A percentile compares a stretch with the other conserved stretches of the same genome.
Conservation (phyloP, 106 monocot genomes). For the Dendrobium huoshanense region DNA sequence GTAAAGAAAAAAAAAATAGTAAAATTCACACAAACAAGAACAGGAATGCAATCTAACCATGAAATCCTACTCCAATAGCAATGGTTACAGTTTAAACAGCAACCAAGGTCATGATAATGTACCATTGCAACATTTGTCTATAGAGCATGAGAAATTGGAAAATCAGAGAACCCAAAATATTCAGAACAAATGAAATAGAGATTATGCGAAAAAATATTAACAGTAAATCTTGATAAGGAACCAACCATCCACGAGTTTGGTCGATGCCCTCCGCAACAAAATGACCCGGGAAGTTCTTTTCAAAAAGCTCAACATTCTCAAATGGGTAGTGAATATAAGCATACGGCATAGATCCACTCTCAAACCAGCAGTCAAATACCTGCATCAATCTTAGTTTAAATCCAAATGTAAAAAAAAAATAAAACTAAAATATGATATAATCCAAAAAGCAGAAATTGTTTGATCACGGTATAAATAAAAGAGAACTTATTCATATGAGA, state of each 20-base stretch:
- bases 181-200: background rate
- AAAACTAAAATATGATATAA: background rate
- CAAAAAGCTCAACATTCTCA: slow-evolving; percentile 93
- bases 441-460: background rate
- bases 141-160: background rate
- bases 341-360: slow-evolving; percentile 99
- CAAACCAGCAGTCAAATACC: slow-evolving; percentile 99
- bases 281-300: slow-evolving; percentile 95
- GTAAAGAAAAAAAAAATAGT: background rate
- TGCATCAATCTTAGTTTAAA: slow-evolving; percentile 16
- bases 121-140: background rate
- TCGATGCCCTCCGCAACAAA: slow-evolving; percentile 98
- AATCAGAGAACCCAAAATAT: background rate
- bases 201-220: background rate
- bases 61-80: background rate
- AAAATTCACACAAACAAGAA: background rate
- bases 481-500: background rate
- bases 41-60: background rate
- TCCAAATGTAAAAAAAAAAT: background rate
- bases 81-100: background rate
- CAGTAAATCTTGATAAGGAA: slow-evolving; percentile 5
- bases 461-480: background rate
- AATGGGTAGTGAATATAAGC: slow-evolving; percentile 99
- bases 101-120: background rate
- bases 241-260: slow-evolving; percentile 98